phyloP scores from a whole-genome alignment of 495 filamentous ascomycete species.

The Talaromyces borbonicus region DNA sequence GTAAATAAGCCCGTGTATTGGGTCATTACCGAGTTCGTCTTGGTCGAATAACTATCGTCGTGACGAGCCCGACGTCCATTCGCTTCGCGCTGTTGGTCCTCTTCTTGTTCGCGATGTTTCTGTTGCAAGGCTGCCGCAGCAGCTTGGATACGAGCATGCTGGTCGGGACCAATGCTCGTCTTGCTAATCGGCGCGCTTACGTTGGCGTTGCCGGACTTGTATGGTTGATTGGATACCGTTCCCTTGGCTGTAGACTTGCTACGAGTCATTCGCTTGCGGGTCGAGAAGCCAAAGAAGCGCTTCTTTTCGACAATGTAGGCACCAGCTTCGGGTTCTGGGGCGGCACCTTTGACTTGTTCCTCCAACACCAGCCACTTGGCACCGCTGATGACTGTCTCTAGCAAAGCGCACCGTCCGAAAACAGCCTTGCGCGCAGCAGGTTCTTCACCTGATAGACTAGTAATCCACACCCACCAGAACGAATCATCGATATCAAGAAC shows the following conservation, averaged over 20 bases:
- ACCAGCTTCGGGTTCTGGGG: slow-evolving; percentile 70
- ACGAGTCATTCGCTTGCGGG: slow-evolving; percentile 53
- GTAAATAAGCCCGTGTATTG: slow-evolving; percentile 77
- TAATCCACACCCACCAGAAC: slow-evolving; percentile 99
- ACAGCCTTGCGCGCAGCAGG: slow-evolving; percentile 73
- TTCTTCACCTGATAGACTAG: slow-evolving; percentile 86
- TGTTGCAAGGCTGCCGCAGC: slow-evolving; percentile 75
- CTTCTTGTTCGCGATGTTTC: slow-evolving; percentile 51
- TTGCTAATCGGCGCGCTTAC: slow-evolving; percentile 54
- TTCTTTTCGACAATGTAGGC: slow-evolving; percentile 94
- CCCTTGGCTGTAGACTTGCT: slow-evolving; percentile 58
- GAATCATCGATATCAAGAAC: slow-evolving; percentile 84
- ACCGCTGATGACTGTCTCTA: slow-evolving; percentile 75
- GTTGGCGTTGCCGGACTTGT: slow-evolving; percentile 35
- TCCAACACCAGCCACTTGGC: slow-evolving; percentile 90
- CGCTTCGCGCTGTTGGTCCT: slow-evolving; percentile 18
- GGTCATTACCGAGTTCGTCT: slow-evolving; percentile 88
- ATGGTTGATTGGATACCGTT: slow-evolving; percentile 39
- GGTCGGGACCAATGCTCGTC: slow-evolving; percentile 81
- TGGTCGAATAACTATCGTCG: slow-evolving; percentile 46
- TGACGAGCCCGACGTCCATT: slow-evolving; percentile 19
- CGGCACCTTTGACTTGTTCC: slow-evolving; percentile 92
- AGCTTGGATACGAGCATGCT: slow-evolving; percentile 84
- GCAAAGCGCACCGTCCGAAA: slow-evolving; percentile 85
- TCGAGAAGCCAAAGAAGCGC: slow-evolving; percentile 75